phyloP scores from a whole-genome alignment of 306 rosid genomes.

The Cucurbita pepo region DNA sequence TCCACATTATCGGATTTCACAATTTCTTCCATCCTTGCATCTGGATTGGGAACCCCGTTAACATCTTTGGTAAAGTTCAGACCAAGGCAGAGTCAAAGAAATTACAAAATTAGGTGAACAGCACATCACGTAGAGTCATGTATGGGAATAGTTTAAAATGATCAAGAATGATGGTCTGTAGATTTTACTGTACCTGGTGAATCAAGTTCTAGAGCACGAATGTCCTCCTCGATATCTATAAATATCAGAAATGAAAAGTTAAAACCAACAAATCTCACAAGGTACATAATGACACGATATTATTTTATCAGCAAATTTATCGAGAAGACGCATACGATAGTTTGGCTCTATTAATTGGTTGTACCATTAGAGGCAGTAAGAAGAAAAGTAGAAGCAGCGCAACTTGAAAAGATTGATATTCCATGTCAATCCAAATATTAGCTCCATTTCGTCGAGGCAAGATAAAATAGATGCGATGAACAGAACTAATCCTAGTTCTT shows the following conservation, averaged over 20 bases:
- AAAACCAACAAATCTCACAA: neutral
- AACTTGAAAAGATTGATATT: neutral
- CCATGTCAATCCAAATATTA: neutral
- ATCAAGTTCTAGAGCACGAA: conserved; percentile 5
- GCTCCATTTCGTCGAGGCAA: neutral
- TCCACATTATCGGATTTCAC: conserved; percentile 22
- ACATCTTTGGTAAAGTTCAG: conserved; percentile 1
- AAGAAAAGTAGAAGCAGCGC: neutral
- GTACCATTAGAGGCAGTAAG: neutral
- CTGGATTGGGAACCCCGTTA: conserved; percentile 43
- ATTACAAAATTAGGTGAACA: neutral
- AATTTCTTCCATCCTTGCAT: conserved; percentile 36
- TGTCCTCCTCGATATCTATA: conserved; percentile 3
- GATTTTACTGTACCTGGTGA: neutral
- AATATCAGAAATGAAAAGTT: neutral
- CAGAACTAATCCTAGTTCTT: neutral
- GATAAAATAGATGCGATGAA: neutral
- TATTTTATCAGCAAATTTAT: neutral
- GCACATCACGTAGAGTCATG: neutral
- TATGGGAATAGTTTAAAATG: neutral
- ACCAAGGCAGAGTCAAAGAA: conserved; percentile 10
- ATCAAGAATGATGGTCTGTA: neutral
- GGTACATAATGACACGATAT: neutral
- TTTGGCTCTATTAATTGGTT: neutral
- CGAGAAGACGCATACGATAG: neutral